Base-by-base conservation (phyloP, 2,329 filamentous ascomycete genomes). In the Aspergillus alliaceus region DNA sequence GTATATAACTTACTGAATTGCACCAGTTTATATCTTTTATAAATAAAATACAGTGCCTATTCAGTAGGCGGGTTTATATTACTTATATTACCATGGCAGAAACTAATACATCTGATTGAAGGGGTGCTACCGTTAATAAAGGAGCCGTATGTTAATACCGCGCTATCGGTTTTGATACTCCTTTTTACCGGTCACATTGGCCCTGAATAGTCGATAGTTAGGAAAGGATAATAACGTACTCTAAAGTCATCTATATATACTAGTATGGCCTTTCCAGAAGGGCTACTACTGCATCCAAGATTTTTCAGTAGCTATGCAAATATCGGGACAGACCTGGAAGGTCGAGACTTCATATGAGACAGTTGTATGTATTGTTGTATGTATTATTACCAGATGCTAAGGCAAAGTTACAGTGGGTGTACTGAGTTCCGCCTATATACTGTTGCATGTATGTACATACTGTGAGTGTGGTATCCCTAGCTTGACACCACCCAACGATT, bases 391-490 rank as follows among this genome's bases (percentile, higher is more conserved):
- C 24, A 46, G 25, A 31, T 12, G 8, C 12, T 15, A 46, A 46
- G 25, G 24, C 42, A 29, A 46, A 46, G 42, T 47, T 51, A 51
- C 49, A 42, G 20, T 7, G 22, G 22, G 25, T 24, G 39, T 42
- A 42, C 39, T 20, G 32, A 40, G 34, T 25, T 51, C 35, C 31
- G 39, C 40, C 27, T 42, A 37, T 35, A 53, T n/a, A n/a, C n/a
- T n/a, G n/a, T n/a, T n/a, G n/a, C n/a, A n/a, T n/a, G n/a, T 31
- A 31, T 48, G 24, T 11, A 7, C 39, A 53, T 58, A 53, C 39
- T 40, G 51, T 59, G n/a, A n/a, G n/a, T 54, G 49, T 51, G 55
- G 39, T 51, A 55, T 57, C 59, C 61, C 57, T 59, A 61, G 57
- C 56, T 55, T 24, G n/a, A 59, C 47, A 47, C 44, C 22, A 24